Base-by-base conservation (phyloP, 164 flowering plant genomes). In the Piper betle region DNA sequence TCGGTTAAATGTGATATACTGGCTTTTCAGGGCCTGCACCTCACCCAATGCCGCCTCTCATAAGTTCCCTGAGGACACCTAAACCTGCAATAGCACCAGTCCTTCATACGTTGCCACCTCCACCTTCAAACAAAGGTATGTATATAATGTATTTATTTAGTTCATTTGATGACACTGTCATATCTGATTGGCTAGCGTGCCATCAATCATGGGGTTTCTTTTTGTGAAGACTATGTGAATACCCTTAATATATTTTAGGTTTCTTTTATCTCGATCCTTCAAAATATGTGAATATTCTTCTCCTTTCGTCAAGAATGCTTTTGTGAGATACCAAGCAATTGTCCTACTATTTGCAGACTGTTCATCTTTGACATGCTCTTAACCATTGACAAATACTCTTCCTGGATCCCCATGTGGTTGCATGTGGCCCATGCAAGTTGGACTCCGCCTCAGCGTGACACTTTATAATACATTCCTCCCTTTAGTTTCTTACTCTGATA, bases 351-450 rank as follows among this genome's bases (percentile, higher is more conserved):
- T 65, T 84, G 76, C 71, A 87, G 94, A 84, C 73, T 88, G 91
- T 77, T 59, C 75, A n/a, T 52, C 79, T 57, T 53, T 82, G 19
- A 53, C 73, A 42, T 88, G 96, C 70, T 66, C 70, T 4, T 86
- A 82, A 25, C 91, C 88, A 39, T 75, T 74, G 12, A 84, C 96
- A 63, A 82, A 84, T 70, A 85, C 84, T 59, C 86, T 83, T 55
- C 88, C 88, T 59, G 92, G 88, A 52, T 77, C 92, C 55, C 92
- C 88, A 5, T 88, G 96, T 70, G 80, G 71, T 57, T 88, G 96
- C 67, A 88, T 88, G 25, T 69, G 48, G 72, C 96, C 96, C 4
- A 85, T 88, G 76, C 82, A 84, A 80, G 87, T 88, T 68, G 84
- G 74, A 42, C 69, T 88, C 15, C 80, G 81, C 62, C 84, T 88